Percentiles rank a stretch among this genome's conserved stretches.
phyloP scores from a whole-genome alignment of 345 rosid genomes.

The Limnanthes douglasii region DNA sequence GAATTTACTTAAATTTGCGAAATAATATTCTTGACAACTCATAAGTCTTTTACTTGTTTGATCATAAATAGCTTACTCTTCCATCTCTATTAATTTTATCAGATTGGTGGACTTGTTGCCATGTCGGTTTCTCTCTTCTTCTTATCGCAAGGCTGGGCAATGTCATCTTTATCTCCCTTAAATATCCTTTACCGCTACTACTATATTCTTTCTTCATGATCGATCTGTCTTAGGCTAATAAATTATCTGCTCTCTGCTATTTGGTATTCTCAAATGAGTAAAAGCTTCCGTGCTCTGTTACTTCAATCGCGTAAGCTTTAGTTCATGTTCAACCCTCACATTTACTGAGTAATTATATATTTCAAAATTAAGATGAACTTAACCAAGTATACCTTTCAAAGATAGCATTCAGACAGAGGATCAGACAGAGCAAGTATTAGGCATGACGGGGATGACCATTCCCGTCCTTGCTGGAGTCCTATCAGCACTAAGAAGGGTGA shows the following conservation, averaged over 20 bases:
- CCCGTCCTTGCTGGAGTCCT: slow-evolving; percentile 92
- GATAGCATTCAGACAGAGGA: slow-evolving; percentile 25
- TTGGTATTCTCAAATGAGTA: too few species aligned
- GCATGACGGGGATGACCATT: slow-evolving; percentile 58
- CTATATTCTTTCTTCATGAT: not conserved
- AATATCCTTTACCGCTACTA: slow-evolving; percentile 53
- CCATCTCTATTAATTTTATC: slow-evolving; percentile 8
- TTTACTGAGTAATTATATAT: too few species aligned
- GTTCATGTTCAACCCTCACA: not conserved
- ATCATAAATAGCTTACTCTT: too few species aligned
- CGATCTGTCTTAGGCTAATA: slow-evolving; percentile 2
- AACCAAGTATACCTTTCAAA: slow-evolving; percentile 49
- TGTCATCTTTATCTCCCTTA: slow-evolving; percentile 67
- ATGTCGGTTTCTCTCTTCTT: slow-evolving; percentile 77
- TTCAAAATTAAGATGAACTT: slow-evolving; percentile 43
- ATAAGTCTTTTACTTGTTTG: slow-evolving; percentile 1
- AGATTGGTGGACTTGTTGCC: slow-evolving; percentile 90
- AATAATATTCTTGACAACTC: not conserved
- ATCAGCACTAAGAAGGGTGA: slow-evolving; percentile 87
- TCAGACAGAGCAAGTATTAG: slow-evolving; percentile 39
- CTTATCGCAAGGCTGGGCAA: slow-evolving; percentile 96
- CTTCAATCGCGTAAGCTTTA: too few species aligned
- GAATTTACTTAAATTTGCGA: too few species aligned
- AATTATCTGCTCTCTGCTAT: slow-evolving; percentile 1
- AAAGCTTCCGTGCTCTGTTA: too few species aligned